Conservation (phyloP, 1,284 basidiomycete species). For the Meripilus lineatus region DNA sequence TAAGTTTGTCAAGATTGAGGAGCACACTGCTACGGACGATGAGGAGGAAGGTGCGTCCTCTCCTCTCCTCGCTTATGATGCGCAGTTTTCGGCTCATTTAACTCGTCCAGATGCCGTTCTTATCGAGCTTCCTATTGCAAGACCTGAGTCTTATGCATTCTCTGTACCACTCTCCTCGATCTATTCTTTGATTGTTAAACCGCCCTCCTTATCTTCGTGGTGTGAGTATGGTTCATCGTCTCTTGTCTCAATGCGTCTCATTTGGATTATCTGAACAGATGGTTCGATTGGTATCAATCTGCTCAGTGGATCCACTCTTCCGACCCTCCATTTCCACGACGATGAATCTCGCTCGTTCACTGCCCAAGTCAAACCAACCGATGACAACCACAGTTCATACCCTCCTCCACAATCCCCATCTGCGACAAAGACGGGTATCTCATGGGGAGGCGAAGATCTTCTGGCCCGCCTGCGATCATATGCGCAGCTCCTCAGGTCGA, state of each 20-base stretch:
- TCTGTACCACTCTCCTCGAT: slow-evolving; percentile 86
- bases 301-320: slow-evolving; percentile 84
- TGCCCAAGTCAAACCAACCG: slow-evolving; percentile 40
- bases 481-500: slow-evolving; percentile 74
- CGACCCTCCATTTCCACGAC: slow-evolving; percentile 93
- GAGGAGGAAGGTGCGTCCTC: slow-evolving; percentile 63
- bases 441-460: slow-evolving; percentile 87
- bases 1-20: slow-evolving; percentile 81
- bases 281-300: slow-evolving; percentile 80
- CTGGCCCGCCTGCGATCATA: slow-evolving; percentile 67
- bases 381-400: slow-evolving; percentile 43
- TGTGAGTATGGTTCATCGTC: slow-evolving; percentile 47
- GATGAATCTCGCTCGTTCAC: slow-evolving; percentile 85
- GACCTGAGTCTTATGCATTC: slow-evolving; percentile 91
- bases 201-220: slow-evolving; percentile 85
- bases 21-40: slow-evolving; percentile 49
- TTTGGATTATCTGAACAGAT: slow-evolving; percentile 35
- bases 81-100: background rate
- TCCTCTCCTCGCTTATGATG: background rate
- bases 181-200: slow-evolving; percentile 85
- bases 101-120: slow-evolving; percentile 62
- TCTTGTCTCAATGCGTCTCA: slow-evolving; percentile 1
- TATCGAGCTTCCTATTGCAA: slow-evolving; percentile 69
- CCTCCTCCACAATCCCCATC: slow-evolving; percentile 55
- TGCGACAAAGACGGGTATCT: slow-evolving; percentile 33